These are phyloP conservation scores for Diaporthe eres DNA, from an alignment of 2,329 filamentous ascomycete species.

Conservation along the genomic window DNA sequence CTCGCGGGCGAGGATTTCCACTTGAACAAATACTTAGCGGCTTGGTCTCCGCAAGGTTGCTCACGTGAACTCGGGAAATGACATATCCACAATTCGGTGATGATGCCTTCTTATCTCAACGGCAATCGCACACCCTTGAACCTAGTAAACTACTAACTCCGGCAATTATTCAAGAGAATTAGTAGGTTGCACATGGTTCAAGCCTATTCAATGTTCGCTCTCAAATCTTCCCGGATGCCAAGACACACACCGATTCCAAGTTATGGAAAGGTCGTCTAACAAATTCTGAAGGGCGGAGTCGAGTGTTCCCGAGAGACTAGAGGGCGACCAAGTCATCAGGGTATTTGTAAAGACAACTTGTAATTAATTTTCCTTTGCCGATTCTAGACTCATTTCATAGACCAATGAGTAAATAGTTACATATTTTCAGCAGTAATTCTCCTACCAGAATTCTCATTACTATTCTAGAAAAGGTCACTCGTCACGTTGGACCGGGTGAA, in stretches of 20 bases:
- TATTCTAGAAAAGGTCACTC: neutral
- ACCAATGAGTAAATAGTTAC: neutral
- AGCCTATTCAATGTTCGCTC: neutral
- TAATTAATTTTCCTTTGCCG: neutral
- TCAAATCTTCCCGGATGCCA: neutral
- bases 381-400: too few relatives aligned
- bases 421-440: neutral
- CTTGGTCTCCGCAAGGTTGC: constrained; percentile 21
- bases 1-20: neutral
- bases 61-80: constrained; percentile 19
- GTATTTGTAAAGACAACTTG: neutral
- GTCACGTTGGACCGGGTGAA: neutral
- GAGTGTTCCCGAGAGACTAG: neutral
- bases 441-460: neutral
- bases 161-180: constrained; percentile 17
- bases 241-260: constrained; percentile 2
- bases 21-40: constrained; percentile 16
- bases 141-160: neutral
- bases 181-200: neutral
- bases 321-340: neutral
- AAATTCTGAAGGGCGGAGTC: neutral
- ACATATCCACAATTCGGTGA: constrained; percentile 22
- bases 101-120: constrained; percentile 3
- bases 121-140: neutral
- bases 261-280: too few relatives aligned